Base-by-base conservation (phyloP, 2,329 filamentous ascomycete species). In the Clarireedia homoeocarpa region DNA sequence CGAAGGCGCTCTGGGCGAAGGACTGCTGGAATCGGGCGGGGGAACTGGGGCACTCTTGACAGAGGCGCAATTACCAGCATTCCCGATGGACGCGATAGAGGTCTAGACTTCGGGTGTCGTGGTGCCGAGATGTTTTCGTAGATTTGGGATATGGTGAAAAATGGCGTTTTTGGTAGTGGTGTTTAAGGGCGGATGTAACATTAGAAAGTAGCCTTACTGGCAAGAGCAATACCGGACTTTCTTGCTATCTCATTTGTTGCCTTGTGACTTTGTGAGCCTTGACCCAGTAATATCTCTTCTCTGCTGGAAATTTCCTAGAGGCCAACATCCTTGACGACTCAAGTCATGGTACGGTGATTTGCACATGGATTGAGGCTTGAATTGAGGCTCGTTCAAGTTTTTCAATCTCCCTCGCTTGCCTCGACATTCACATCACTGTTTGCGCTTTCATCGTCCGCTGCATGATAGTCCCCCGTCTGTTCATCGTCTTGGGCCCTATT, bases 1-100 rank as follows among this genome's bases (percentile, higher is more conserved):
- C 0, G 79, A 83, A 54, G 80, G 79, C 26, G 68, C 67, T 23
- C 73, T 84, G 12, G 82, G 82, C 44, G 70, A 72, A 24, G 72
- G 70, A 20, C 72, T 79, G 62, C 48, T 59, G 39, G 49, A 55
- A 38, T 56, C 61, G 47, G 55, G 59, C 44, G 57, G 57, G n/a
- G 48, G 42, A 4, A 38, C 39, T 10, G 42, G 42, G 12, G 6
- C 17, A 24, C 17, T 20, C 3, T 17, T 42, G 39, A 20, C 15
- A 14, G 23, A 20, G 23, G 51, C 44, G 24, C 44, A 49, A 48
- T 39, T 44, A 59, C n/a, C 36, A 55, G 42, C 58, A 58, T 48
- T 63, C 59, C 58, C 61, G 62, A n/a, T 61, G 17, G 60, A 61
- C 53, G 55, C 63, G 12, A 60, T 62, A 30, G 56, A 59, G 48